Conservation (phyloP, 495 filamentous ascomycete species). For the Penicillium waksmanii region DNA sequence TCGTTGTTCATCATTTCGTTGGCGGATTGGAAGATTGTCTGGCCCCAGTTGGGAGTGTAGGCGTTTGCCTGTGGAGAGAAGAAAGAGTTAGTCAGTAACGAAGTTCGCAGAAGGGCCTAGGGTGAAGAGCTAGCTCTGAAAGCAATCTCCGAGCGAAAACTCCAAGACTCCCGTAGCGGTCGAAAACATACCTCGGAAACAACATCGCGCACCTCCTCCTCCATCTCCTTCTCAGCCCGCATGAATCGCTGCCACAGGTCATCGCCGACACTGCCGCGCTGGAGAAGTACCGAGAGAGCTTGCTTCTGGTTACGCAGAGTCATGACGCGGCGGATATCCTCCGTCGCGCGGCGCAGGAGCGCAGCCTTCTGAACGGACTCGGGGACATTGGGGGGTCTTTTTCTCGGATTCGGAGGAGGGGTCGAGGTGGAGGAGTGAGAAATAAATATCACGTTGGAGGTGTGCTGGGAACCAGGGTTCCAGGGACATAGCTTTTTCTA, state of each 20-base stretch:
- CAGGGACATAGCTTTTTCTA: constrained; percentile 74
- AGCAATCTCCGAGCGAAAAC: too few species aligned
- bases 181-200: constrained; percentile 74
- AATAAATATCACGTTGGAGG: constrained; percentile 90
- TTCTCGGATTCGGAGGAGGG: constrained; percentile 65
- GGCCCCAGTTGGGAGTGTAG: constrained; percentile 83
- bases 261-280: constrained; percentile 91
- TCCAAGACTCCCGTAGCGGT: not conserved
- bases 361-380: constrained; percentile 87
- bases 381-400: constrained; percentile 73
- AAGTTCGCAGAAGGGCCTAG: too few species aligned
- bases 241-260: constrained; percentile 93
- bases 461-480: constrained; percentile 93
- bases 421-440: constrained; percentile 86
- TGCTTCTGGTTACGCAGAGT: constrained; percentile 83
- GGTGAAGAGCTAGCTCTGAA: too few species aligned
- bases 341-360: constrained; percentile 83
- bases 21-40: constrained; percentile 92
- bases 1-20: constrained; percentile 78
- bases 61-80: constrained; percentile 71
- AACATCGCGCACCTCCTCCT: constrained; percentile 92
- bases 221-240: constrained; percentile 94
- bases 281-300: constrained; percentile 77
- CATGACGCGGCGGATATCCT: constrained; percentile 90
- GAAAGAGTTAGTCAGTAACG: not conserved